Base-by-base conservation (phyloP, 495 filamentous ascomycete species). In the Neurospora africana region DNA sequence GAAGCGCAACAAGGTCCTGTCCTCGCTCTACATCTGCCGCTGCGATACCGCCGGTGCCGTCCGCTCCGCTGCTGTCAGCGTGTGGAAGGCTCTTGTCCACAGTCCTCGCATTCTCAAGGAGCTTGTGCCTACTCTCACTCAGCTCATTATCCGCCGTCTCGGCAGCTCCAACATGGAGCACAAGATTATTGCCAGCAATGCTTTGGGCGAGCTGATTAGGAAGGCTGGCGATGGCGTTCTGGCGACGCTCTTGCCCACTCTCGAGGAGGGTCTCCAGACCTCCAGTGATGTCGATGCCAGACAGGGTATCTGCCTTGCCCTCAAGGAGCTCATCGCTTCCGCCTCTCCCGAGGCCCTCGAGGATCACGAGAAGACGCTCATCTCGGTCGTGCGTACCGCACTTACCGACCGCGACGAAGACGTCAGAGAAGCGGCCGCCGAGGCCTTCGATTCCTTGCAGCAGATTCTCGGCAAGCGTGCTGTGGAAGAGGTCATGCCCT, bases 91-190 rank as follows among this genome's bases (percentile, higher is more conserved):
- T 39, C 85, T 99, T 75, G 95, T 99, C 35, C 92, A 95, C 74
- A 94, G 93, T 53, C 95, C 95, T 23, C 90, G 90, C 72, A 97
- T 92, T 27, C 89, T 99, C 74, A 97, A 97, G 81, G 95, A 99
- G 76, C 89, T 99, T 75, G 90, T 97, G 41, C 95, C 95, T 36
- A 97, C 94, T 8, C 88, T 99, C 47, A 96, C 93, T 7, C 93
- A 97, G 80, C 87, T 98, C 74, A 90, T 99, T 74, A 98, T 98
- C 80, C 90, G 94, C 70, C 92, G 95, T 41, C 89, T 99, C 43
- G 95, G 93, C 70, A 98, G 93, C 75, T 91, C 94, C 4, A 98
- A 97, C 77, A 92, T 97, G 91, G 95, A 99, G 80, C 95, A 98
- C 80, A 98, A 97, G 82, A 91, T 96, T 72, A 99, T 99, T 83